Conservation (phyloP, 1,284 basidiomycete species). For the Anthracocystis panici-leucophaei region DNA sequence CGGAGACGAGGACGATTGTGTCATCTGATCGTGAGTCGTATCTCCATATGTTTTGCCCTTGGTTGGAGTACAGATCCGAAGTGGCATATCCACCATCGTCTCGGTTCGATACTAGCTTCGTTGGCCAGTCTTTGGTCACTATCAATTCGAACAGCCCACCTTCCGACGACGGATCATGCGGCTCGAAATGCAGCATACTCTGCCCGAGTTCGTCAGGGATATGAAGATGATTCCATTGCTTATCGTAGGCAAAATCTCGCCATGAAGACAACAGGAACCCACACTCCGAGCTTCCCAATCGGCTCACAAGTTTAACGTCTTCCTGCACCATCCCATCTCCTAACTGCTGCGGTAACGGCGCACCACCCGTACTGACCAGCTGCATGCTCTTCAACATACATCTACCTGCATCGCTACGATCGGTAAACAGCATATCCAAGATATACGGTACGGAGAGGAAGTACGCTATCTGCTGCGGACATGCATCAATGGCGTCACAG, state of each 20-base stretch:
- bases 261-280: slow-evolving; percentile 73
- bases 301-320: slow-evolving; percentile 74
- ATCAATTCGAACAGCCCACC: slow-evolving; percentile 43
- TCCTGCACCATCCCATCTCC: slow-evolving; percentile 74
- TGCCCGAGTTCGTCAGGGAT: slow-evolving; percentile 64
- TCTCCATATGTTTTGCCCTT: slow-evolving; percentile 30
- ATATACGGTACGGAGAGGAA: slow-evolving; percentile 72
- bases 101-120: slow-evolving; percentile 55
- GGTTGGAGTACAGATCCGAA: slow-evolving; percentile 49
- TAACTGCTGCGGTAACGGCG: slow-evolving; percentile 72
- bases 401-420: slow-evolving; percentile 73
- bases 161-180: slow-evolving; percentile 10
- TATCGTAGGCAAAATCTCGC: slow-evolving; percentile 74
- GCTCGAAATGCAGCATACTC: slow-evolving; percentile 44
- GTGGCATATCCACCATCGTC: slow-evolving; percentile 51
- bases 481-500: slow-evolving; percentile 62
- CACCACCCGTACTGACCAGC: slow-evolving; percentile 73
- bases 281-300: slow-evolving; percentile 73
- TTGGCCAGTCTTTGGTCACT: slow-evolving; percentile 52
- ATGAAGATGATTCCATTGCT: slow-evolving; percentile 76
- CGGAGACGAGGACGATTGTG: slow-evolving; percentile 54
- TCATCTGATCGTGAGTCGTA: slow-evolving; percentile 55
- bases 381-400: slow-evolving; percentile 73
- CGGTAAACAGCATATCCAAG: slow-evolving; percentile 72
- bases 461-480: slow-evolving; percentile 44